Evolutionary conservation across 257 asterid species (phyloP).

Genomic region (Nicotiana obtusifolia): DNA sequence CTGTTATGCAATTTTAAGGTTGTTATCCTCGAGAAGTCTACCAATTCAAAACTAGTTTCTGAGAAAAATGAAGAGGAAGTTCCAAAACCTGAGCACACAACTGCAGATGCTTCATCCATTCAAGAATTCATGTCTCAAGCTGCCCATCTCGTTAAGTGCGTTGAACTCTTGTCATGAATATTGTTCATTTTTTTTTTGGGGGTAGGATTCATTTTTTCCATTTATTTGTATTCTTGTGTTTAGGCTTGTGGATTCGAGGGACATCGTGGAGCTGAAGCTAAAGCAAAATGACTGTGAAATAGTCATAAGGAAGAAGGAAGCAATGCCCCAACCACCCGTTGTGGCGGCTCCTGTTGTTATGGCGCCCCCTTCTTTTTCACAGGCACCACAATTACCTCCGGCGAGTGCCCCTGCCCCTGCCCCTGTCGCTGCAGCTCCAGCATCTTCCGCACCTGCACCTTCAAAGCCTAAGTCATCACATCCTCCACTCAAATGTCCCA

Average conservation of each 20-base stretch:
- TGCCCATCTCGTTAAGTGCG: constrained; percentile 42
- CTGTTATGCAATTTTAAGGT: constrained; percentile 12
- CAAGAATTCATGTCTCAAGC: constrained; percentile 46
- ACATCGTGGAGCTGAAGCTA: constrained; percentile 50
- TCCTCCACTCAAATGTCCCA: constrained; percentile 63
- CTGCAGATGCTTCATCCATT: constrained; percentile 39
- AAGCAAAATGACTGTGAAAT: constrained; percentile 50
- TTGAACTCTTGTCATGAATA: constrained; percentile 7
- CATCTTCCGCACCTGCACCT: constrained; percentile 33
- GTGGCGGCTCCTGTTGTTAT: not conserved
- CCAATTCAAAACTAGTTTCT: constrained; percentile 25
- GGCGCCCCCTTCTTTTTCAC: constrained; percentile 30
- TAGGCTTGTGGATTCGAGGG: constrained; percentile 60
- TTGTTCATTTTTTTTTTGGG: not conserved
- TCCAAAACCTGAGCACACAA: constrained; percentile 19
- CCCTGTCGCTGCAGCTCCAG: constrained; percentile 13
- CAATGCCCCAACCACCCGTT: constrained; percentile 40
- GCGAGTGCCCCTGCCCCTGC: constrained; percentile 22
- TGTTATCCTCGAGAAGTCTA: constrained; percentile 21
- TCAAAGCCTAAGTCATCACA: constrained; percentile 45
- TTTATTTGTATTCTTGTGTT: not conserved
- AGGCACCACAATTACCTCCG: constrained; percentile 31
- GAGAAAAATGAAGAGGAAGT: constrained; percentile 19
- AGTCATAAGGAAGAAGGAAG: constrained; percentile 49
- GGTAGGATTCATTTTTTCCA: too few relatives aligned